Percentiles rank a stretch among this genome's conserved stretches.
Conservation (phyloP, 495 filamentous ascomycete genomes). For the Neurospora hispaniola region DNA sequence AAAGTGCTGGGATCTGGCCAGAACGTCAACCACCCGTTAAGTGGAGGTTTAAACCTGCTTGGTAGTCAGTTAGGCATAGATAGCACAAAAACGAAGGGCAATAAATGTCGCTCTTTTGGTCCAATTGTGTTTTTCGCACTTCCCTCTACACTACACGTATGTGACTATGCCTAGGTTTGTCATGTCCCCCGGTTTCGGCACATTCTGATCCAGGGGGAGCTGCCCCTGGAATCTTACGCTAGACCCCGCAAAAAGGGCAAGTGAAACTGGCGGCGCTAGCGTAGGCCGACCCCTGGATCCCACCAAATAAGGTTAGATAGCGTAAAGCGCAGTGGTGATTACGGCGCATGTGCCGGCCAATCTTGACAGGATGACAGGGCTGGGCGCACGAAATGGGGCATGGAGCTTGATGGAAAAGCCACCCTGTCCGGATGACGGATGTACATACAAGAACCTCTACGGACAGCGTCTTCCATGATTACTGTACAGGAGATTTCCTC, state of each 20-base stretch:
- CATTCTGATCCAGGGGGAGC: not conserved
- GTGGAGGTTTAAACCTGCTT: not conserved
- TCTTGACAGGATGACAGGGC: not conserved
- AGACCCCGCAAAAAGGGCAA: not conserved
- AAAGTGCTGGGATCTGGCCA: not conserved
- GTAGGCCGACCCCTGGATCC: not conserved
- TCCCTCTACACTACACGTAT: not conserved
- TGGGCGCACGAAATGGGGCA: not conserved
- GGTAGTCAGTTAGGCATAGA: not conserved
- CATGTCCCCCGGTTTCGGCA: not conserved
- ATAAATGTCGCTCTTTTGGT: not conserved
- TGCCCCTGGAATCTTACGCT: not conserved
- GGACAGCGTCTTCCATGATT: not conserved
- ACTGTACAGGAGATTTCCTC: not conserved
- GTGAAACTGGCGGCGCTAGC: not conserved
- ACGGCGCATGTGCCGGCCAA: not conserved
- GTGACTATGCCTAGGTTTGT: not conserved
- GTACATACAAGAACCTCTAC: not conserved
- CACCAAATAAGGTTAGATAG: slow-evolving; percentile 1
- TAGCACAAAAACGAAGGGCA: not conserved
- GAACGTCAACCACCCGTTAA: not conserved
- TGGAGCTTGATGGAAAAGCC: not conserved
- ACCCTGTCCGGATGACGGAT: not conserved
- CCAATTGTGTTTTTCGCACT: not conserved
- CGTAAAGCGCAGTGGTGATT: not conserved